Conservation (phyloP, 2,329 filamentous ascomycete species). For the Coniochaeta hoffmannii region DNA sequence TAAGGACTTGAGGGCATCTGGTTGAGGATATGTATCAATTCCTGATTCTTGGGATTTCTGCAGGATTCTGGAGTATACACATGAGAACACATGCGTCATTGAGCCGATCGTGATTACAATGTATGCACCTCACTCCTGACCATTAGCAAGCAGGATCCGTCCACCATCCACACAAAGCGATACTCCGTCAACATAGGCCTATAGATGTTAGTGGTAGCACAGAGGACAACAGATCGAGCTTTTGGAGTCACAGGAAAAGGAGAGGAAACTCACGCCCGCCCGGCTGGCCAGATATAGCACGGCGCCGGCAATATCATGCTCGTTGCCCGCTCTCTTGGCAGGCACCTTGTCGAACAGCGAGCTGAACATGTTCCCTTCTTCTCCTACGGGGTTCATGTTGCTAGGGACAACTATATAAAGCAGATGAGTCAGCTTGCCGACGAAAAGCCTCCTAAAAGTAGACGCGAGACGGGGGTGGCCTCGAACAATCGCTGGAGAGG, state of each 20-base stretch:
- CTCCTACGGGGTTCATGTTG: slow-evolving; percentile 24
- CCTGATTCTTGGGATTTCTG: too few relatives aligned
- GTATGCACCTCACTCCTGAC: slow-evolving; percentile 12
- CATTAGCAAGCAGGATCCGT: slow-evolving; percentile 21
- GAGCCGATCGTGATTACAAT: background rate
- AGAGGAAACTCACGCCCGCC: slow-evolving; percentile 19
- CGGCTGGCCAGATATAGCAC: slow-evolving; percentile 22
- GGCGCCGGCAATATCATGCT: slow-evolving; percentile 21
- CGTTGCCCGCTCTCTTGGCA: slow-evolving; percentile 21
- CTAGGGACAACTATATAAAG: slow-evolving; percentile 21
- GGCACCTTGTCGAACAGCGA: slow-evolving; percentile 23
- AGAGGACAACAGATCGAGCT: background rate
- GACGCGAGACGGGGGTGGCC: too few relatives aligned
- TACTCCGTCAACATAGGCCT: slow-evolving; percentile 23
- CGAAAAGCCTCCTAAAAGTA: too few relatives aligned
- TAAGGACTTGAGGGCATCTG: slow-evolving; percentile 7
- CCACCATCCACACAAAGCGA: slow-evolving; percentile 23
- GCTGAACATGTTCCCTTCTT: slow-evolving; percentile 23
- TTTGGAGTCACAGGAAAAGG: background rate
- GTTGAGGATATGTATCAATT: too few relatives aligned
- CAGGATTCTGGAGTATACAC: too few relatives aligned
- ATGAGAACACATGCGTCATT: too few relatives aligned
- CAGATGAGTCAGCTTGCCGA: background rate
- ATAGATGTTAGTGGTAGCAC: background rate
- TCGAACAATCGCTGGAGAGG: background rate